Percentiles rank a stretch among this genome's conserved stretches.
Conservation (phyloP, 2,329 filamentous ascomycete species). For the Ascochyta pisi region DNA sequence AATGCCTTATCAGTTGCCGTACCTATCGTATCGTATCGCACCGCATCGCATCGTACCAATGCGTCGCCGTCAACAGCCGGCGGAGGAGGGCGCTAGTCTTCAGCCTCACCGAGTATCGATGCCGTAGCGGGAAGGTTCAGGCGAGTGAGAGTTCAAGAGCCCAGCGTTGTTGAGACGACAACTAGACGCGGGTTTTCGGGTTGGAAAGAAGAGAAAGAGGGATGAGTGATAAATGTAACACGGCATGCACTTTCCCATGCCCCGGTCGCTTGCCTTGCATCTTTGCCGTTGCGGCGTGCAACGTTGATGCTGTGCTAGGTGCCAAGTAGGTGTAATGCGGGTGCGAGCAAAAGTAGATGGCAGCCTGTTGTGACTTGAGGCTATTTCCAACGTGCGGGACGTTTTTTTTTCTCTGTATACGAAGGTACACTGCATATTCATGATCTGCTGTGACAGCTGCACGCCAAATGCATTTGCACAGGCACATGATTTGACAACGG, state of each 20-base stretch:
- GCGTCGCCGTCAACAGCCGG: too few species aligned
- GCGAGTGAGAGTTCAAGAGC: background rate
- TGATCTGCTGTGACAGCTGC: conserved; percentile 3
- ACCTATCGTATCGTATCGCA: too few species aligned
- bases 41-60: too few species aligned
- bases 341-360: background rate
- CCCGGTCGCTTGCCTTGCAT: background rate
- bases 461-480: background rate
- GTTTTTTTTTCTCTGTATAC: background rate
- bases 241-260: background rate
- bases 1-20: too few species aligned
- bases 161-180: background rate
- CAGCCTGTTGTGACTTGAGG: background rate
- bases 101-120: too few species aligned
- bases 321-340: background rate
- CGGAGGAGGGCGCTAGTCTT: too few species aligned
- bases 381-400: background rate
- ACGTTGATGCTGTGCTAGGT: background rate
- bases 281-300: background rate
- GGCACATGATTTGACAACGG: background rate
- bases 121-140: background rate
- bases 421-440: background rate
- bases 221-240: background rate
- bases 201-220: too few species aligned
- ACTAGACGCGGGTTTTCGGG: background rate